Evolutionary conservation across 176 grass and related monocot genomes (phyloP).

Genomic region (Elymus sibiricus): DNA sequence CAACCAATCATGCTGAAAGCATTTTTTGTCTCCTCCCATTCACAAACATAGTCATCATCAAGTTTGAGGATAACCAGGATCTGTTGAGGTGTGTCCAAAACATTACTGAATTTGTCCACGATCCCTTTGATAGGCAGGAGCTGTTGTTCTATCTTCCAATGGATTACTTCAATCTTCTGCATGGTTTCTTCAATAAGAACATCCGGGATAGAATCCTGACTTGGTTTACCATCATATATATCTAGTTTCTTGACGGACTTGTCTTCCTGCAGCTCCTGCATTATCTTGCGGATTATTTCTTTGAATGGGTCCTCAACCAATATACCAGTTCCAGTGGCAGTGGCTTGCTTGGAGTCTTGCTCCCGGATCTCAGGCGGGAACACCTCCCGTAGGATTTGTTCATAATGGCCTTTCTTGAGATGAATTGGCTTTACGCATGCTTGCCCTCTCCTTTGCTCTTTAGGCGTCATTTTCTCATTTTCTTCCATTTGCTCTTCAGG

Average conservation of each 20-base stretch:
- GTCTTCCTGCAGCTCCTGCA: background rate
- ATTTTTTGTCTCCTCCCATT: background rate
- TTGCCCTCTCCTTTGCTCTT: background rate
- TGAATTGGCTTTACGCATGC: background rate
- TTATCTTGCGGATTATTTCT: background rate
- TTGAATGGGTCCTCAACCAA: background rate
- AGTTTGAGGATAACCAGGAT: background rate
- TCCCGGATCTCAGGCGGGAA: background rate
- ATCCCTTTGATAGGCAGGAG: background rate
- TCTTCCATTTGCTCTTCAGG: background rate
- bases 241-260: background rate
- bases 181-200: background rate
- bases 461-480: background rate
- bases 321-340: background rate
- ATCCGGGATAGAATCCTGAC: background rate
- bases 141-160: rapidly evolving
- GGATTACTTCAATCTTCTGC: rapidly evolving
- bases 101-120: background rate
- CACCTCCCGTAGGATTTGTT: background rate
- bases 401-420: background rate
- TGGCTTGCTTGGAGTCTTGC: background rate
- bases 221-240: background rate
- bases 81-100: rapidly evolving
- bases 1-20: background rate
- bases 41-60: background rate